Conservation (phyloP, 1,284 basidiomycete genomes). For the Waitea zeae region DNA sequence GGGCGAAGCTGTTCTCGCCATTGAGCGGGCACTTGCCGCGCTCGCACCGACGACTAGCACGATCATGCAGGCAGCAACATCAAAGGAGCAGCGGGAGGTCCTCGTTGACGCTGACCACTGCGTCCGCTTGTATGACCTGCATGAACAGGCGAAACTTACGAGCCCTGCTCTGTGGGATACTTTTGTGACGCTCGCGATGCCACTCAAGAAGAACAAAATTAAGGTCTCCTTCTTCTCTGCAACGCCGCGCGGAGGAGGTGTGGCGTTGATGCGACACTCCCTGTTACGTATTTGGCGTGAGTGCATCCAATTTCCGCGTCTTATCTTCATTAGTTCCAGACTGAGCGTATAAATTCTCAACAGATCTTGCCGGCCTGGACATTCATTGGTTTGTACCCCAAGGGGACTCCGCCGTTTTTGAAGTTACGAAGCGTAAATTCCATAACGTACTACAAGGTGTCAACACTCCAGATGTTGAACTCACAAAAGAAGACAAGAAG, state of each 20-base stretch:
- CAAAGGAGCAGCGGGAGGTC: neutral
- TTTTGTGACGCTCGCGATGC: conserved; percentile 1
- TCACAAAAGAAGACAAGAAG: neutral
- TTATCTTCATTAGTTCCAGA: neutral
- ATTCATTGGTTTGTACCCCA: conserved; percentile 3
- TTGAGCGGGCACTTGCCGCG: conserved; percentile 1
- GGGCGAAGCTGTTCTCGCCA: conserved; percentile 1
- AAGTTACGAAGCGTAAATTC: conserved; percentile 2
- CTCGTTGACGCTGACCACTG: conserved; percentile 1
- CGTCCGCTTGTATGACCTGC: conserved; percentile 3
- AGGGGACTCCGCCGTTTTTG: conserved; percentile 1
- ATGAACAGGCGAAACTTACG: conserved; percentile 1
- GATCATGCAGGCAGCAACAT: neutral
- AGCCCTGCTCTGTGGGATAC: conserved; percentile 1
- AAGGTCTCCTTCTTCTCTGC: conserved; percentile 3
- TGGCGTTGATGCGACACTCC: conserved; percentile 4
- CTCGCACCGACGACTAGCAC: conserved; percentile 2
- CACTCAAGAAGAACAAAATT: neutral
- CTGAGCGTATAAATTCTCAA: neutral
- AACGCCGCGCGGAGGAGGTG: conserved; percentile 2
- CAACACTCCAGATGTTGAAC: neutral
- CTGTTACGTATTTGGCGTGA: conserved; percentile 3
- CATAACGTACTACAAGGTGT: conserved; percentile 4
- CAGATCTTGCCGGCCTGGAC: conserved; percentile 3
- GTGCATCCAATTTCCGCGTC: neutral